Conservation (phyloP, 306 rosid species). For the Quercus berberidifolia region DNA sequence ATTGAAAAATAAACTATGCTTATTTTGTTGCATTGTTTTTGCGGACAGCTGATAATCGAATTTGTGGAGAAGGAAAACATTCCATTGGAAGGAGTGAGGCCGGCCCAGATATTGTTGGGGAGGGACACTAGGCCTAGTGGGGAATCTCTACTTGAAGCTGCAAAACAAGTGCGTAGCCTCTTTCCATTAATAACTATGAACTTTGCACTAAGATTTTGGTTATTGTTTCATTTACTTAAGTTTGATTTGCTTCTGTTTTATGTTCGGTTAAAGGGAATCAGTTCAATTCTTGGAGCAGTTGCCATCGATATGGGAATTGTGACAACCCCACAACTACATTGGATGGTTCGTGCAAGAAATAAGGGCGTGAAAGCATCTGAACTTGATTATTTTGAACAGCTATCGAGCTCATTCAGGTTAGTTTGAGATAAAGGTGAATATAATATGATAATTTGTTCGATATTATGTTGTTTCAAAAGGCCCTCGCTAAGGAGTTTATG, state of each 20-base stretch:
- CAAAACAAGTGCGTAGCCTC: conserved; percentile 49
- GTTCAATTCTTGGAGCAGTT: conserved; percentile 62
- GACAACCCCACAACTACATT: conserved; percentile 87
- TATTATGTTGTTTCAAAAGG: conserved; percentile 11
- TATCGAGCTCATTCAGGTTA: conserved; percentile 80
- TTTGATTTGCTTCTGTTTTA: conserved; percentile 3
- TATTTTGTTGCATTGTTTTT: neutral
- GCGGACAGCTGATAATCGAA: conserved; percentile 51
- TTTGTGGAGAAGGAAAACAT: conserved; percentile 63
- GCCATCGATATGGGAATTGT: conserved; percentile 73
- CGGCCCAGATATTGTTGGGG: conserved; percentile 61
- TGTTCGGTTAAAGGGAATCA: conserved; percentile 57
- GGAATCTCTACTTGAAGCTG: conserved; percentile 70
- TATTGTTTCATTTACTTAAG: neutral
- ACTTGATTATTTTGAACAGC: conserved; percentile 65
- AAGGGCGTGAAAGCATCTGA: conserved; percentile 51
- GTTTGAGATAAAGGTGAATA: conserved; percentile 11
- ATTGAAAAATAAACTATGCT: neutral
- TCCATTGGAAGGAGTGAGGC: conserved; percentile 35
- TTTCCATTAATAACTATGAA: neutral
- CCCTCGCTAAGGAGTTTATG: conserved; percentile 28
- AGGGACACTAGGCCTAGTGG: conserved; percentile 98
- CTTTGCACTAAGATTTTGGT: neutral
- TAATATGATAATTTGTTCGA: conserved; percentile 3
- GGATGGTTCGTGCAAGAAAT: conserved; percentile 90